A percentile compares a stretch with the other conserved stretches of the same genome.
phyloP scores from a whole-genome alignment of 2,329 filamentous ascomycete species.

The Neonectria hederae region DNA sequence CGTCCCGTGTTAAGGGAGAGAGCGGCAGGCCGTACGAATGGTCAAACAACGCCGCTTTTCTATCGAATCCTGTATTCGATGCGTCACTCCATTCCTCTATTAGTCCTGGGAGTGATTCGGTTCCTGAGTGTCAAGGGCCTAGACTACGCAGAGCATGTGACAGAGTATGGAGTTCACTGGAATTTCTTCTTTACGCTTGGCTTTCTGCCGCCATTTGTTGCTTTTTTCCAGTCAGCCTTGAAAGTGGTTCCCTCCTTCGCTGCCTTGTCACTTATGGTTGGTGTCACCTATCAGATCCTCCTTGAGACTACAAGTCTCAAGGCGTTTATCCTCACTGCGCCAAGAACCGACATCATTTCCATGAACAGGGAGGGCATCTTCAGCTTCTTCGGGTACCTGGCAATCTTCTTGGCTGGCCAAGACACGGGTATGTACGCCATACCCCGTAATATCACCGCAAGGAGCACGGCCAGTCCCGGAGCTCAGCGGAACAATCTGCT shows the following conservation, averaged over 20 bases:
- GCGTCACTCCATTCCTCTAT: slow-evolving; percentile 83
- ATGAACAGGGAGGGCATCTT: slow-evolving; percentile 97
- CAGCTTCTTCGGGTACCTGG: slow-evolving; percentile 91
- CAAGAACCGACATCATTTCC: slow-evolving; percentile 80
- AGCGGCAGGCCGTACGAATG: slow-evolving; percentile 59
- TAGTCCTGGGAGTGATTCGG: slow-evolving; percentile 81
- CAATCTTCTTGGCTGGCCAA: slow-evolving; percentile 92
- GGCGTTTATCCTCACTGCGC: slow-evolving; percentile 82
- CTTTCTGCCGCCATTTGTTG: slow-evolving; percentile 87
- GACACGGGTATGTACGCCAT: slow-evolving; percentile 83
- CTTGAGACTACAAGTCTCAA: slow-evolving; percentile 84
- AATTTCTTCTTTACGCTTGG: slow-evolving; percentile 99
- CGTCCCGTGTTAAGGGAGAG: slow-evolving; percentile 79
- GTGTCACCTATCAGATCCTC: slow-evolving; percentile 75
- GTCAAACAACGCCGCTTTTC: slow-evolving; percentile 58
- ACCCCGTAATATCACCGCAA: slow-evolving; percentile 62
- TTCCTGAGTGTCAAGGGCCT: slow-evolving; percentile 91
- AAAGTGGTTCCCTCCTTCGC: slow-evolving; percentile 80
- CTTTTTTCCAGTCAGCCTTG: slow-evolving; percentile 79
- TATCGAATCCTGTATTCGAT: slow-evolving; percentile 72
- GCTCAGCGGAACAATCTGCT: slow-evolving; percentile 67
- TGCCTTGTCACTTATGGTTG: slow-evolving; percentile 74
- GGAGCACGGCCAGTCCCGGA: slow-evolving; percentile 53
- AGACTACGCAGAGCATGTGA: slow-evolving; percentile 96
- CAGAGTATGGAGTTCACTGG: slow-evolving; percentile 98